These are phyloP conservation scores for Sclerotiophoma versabilis DNA, from an alignment of 2,329 filamentous ascomycete species.

Conservation along the genomic window DNA sequence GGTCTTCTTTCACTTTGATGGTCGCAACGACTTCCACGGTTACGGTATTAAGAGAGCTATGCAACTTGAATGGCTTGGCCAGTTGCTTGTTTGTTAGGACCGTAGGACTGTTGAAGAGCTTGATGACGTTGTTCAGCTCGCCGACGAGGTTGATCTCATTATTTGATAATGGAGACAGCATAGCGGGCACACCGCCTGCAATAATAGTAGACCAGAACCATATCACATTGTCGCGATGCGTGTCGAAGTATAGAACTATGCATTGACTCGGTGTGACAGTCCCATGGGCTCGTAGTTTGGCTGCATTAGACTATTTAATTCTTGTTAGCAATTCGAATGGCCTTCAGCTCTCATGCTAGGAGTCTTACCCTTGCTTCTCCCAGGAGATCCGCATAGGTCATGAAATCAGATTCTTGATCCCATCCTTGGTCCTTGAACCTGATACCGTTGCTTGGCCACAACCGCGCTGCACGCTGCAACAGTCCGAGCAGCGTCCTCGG, in stretches of 20 bases:
- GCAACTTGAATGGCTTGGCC: constrained; percentile 1
- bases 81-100: constrained; percentile 6
- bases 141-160: constrained; percentile 7
- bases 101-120: constrained; percentile 6
- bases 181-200: constrained; percentile 17
- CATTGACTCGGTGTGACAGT: not conserved
- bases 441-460: constrained; percentile 10
- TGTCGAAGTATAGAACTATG: constrained; percentile 17
- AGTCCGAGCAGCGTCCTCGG: constrained; percentile 8
- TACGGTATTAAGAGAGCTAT: not conserved
- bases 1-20: not conserved
- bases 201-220: constrained; percentile 20
- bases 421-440: constrained; percentile 9
- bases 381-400: constrained; percentile 7
- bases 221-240: constrained; percentile 15
- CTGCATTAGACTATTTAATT: constrained; percentile 2
- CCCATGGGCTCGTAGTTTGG: constrained; percentile 6
- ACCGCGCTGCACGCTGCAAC: constrained; percentile 3
- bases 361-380: constrained; percentile 2
- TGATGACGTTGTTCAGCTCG: constrained; percentile 11
- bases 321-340: not conserved
- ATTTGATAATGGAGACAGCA: constrained; percentile 15
- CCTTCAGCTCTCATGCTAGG: too few species aligned
- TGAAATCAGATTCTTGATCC: constrained; percentile 1
- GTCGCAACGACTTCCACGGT: constrained; percentile 3